phyloP scores from a whole-genome alignment of 1,284 basidiomycete species.

The Trichosporon sp. region DNA sequence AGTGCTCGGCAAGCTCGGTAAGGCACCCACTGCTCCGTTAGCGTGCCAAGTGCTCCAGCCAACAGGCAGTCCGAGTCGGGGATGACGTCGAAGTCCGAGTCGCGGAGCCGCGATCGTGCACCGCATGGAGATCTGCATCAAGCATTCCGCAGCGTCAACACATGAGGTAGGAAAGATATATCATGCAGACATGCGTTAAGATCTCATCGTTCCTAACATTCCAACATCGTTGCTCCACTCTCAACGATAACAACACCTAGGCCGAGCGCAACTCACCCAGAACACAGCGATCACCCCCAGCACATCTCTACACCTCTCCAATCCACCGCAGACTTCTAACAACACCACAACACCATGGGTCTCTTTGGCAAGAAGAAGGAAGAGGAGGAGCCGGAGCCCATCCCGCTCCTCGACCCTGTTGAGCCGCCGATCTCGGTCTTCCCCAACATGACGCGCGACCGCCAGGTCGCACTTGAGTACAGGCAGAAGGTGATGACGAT shows the following conservation, averaged over 20 bases:
- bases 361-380: not conserved
- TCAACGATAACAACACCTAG: no score
- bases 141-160: not conserved
- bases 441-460: not conserved
- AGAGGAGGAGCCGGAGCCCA: not conserved
- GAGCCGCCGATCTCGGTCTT: slow-evolving; percentile 6
- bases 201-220: not conserved
- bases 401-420: slow-evolving; percentile 11
- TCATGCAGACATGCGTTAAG: not conserved
- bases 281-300: not conserved
- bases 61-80: not conserved
- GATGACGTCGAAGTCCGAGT: not conserved
- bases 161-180: not conserved
- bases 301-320: not conserved
- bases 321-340: not conserved
- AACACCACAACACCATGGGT: not conserved
- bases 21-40: not conserved
- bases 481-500: slow-evolving; percentile 11
- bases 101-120: not conserved
- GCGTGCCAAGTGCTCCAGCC: no score
- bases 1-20: not conserved
- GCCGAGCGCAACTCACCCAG: no score
- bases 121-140: not conserved
- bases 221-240: not conserved
- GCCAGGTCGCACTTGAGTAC: slow-evolving; percentile 2